Percentiles rank a stretch among this genome's conserved stretches.
Evolutionary conservation across 768 basidiomycete species (phyloP).

Genomic region (Galerina sulciceps): DNA sequence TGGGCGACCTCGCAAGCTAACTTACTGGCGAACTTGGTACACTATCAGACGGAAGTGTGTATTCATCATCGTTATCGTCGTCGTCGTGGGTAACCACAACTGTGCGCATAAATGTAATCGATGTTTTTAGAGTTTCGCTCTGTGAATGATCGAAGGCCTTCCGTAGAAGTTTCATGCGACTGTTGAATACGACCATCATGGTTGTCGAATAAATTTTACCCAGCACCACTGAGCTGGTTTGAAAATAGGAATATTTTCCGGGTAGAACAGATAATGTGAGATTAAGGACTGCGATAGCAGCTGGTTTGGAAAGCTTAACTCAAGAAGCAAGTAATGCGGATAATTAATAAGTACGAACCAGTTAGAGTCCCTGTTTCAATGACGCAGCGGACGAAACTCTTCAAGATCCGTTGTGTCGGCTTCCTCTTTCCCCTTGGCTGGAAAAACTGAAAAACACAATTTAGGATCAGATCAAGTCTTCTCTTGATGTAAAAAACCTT

Average conservation of each 20-base stretch:
- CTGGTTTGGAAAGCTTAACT: background rate
- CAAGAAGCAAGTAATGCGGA: background rate
- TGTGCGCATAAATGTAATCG: too few relatives aligned
- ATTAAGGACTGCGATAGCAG: slow-evolving; percentile 9
- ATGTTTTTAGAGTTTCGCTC: too few relatives aligned
- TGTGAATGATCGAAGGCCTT: too few relatives aligned
- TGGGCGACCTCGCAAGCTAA: too few relatives aligned
- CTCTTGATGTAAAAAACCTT: background rate
- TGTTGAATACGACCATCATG: slow-evolving; percentile 20
- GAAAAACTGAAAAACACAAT: slow-evolving; percentile 5
- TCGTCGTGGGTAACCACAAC: too few relatives aligned
- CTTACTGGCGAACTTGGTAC: too few relatives aligned
- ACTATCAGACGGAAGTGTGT: too few relatives aligned
- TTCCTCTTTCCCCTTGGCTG: slow-evolving; percentile 4
- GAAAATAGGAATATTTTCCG: slow-evolving; percentile 5
- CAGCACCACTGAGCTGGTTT: slow-evolving; percentile 8
- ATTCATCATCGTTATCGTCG: too few relatives aligned
- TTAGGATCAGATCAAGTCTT: background rate
- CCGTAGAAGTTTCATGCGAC: slow-evolving; percentile 6
- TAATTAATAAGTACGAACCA: slow-evolving; percentile 5
- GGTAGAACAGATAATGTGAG: slow-evolving; percentile 6
- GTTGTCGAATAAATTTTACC: slow-evolving; percentile 18
- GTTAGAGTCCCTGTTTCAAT: slow-evolving; percentile 21
- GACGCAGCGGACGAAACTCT: slow-evolving; percentile 15
- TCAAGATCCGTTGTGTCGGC: slow-evolving; percentile 10